Conservation (phyloP, 495 filamentous ascomycete species). For the Trichoderma virens region DNA sequence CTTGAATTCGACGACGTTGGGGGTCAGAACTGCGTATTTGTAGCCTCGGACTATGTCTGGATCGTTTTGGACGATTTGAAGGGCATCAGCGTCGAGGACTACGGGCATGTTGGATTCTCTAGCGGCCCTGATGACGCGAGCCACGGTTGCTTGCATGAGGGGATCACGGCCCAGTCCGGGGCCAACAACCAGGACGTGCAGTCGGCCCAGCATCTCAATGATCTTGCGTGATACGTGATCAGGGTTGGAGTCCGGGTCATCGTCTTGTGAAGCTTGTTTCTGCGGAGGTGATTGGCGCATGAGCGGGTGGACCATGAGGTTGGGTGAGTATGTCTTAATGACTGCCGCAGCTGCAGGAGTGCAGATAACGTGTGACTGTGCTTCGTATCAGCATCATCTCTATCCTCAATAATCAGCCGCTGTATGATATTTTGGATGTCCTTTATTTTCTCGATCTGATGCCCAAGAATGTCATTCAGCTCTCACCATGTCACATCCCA, state of each 20-base stretch:
- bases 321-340: slow-evolving; percentile 96
- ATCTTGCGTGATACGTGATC: slow-evolving; percentile 59
- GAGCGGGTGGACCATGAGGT: slow-evolving; percentile 95
- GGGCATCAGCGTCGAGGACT: slow-evolving; percentile 86
- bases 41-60: slow-evolving; percentile 77
- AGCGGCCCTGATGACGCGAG: slow-evolving; percentile 71
- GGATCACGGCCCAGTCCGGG: slow-evolving; percentile 85
- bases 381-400: neutral
- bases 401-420: neutral
- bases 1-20: slow-evolving; percentile 89
- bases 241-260: slow-evolving; percentile 40
- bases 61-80: slow-evolving; percentile 64
- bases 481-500: slow-evolving; percentile 77
- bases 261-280: slow-evolving; percentile 33
- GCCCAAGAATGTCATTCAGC: neutral
- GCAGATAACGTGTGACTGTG: slow-evolving; percentile 91
- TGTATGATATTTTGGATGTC: too few species aligned
- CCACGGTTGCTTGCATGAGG: slow-evolving; percentile 82
- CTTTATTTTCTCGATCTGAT: too few species aligned
- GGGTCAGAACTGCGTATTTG: slow-evolving; percentile 79
- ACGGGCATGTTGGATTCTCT: slow-evolving; percentile 65
- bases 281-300: slow-evolving; percentile 65
- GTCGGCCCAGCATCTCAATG: slow-evolving; percentile 69
- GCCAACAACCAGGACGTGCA: slow-evolving; percentile 91
- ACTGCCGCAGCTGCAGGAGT: slow-evolving; percentile 80